Conservation (phyloP, 192 early-diverging fungal genomes). For the Entomortierella lignicola region DNA sequence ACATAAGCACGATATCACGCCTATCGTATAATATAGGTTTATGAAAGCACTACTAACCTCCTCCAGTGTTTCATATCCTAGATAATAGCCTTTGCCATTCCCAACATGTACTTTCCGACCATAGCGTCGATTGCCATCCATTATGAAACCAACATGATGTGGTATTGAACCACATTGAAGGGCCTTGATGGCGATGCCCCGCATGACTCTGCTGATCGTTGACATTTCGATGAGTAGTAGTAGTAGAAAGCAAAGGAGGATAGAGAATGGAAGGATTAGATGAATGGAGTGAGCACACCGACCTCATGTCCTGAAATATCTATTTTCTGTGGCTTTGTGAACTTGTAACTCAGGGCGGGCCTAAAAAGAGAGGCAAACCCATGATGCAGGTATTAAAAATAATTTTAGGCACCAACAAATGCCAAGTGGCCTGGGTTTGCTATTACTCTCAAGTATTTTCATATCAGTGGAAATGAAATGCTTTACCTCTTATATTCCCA, state of each 20-base stretch:
- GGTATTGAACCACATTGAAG: conserved; percentile 84
- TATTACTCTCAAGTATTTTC: too few relatives aligned
- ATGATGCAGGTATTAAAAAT: too few relatives aligned
- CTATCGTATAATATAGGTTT: not conserved
- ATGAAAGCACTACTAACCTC: conserved; percentile 61
- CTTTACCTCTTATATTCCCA: too few relatives aligned
- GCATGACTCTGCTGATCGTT: conserved; percentile 1
- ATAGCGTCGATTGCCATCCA: conserved; percentile 98
- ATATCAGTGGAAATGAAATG: too few relatives aligned
- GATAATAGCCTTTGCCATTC: conserved; percentile 78
- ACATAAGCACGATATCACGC: too few relatives aligned
- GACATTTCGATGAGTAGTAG: conserved; percentile 2
- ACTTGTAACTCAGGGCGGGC: too few relatives aligned
- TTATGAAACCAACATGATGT: conserved; percentile 92
- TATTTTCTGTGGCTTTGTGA: too few relatives aligned
- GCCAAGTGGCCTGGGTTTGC: too few relatives aligned
- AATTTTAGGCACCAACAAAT: too few relatives aligned
- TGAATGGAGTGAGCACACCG: not conserved
- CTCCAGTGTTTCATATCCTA: conserved; percentile 82
- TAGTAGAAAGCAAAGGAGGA: not conserved
- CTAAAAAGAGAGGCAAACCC: too few relatives aligned
- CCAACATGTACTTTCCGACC: conserved; percentile 72
- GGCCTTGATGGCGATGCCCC: conserved; percentile 34
- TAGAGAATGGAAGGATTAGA: not conserved
- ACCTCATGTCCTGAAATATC: too few relatives aligned